A percentile compares a stretch with the other conserved stretches of the same genome.
These are phyloP conservation scores for Puccinellia tenuiflora DNA, from an alignment of 176 grass and related monocot genomes.

Conservation along the genomic window DNA sequence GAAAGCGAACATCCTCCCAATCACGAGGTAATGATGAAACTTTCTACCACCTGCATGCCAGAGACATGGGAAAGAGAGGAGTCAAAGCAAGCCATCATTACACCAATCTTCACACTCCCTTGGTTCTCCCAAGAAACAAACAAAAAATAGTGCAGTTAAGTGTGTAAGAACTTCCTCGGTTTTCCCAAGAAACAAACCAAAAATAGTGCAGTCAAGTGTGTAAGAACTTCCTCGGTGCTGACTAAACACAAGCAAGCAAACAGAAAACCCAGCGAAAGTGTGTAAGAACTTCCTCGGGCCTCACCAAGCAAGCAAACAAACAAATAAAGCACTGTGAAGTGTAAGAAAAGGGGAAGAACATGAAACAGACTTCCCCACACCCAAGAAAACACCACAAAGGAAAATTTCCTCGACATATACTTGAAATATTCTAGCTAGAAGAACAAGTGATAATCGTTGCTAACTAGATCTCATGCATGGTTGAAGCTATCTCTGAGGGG, in stretches of 20 bases:
- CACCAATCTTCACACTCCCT: slow-evolving; percentile 51
- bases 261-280: not conserved
- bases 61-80: slow-evolving; percentile 32
- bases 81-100: slow-evolving; percentile 62
- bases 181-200: slow-evolving; percentile 20
- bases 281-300: not conserved
- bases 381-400: not conserved
- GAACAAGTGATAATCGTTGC: not conserved
- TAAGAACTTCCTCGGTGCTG: slow-evolving; percentile 10
- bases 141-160: slow-evolving; percentile 13
- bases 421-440: not conserved
- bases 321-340: not conserved
- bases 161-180: slow-evolving; percentile 17
- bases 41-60: slow-evolving; percentile 52
- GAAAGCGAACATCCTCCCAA: slow-evolving; percentile 36
- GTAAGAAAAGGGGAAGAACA: not conserved
- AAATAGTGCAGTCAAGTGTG: slow-evolving; percentile 4
- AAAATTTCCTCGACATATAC: not conserved
- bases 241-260: slow-evolving; percentile 29
- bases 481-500: slow-evolving; percentile 84
- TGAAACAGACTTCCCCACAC: not conserved
- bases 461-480: not conserved
- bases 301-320: slow-evolving; percentile 9
- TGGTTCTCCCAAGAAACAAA: slow-evolving; percentile 20
- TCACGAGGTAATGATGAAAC: slow-evolving; percentile 64